Conservation (phyloP, 306 rosid genomes). For the Inga laurina region DNA sequence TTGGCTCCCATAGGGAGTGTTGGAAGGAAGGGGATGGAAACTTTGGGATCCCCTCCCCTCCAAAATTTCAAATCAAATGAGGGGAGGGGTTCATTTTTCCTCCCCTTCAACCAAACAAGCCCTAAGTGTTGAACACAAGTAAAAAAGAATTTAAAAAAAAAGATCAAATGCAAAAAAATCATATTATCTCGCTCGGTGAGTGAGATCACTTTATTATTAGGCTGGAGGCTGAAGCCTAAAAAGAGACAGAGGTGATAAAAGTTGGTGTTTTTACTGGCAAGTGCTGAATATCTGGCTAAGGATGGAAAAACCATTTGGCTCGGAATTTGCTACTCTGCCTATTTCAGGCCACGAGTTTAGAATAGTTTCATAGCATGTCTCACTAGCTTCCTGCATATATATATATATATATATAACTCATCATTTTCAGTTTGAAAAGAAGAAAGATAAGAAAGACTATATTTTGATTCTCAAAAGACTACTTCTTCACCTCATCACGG, state of each 20-base stretch:
- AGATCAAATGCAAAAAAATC: background rate
- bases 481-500: background rate
- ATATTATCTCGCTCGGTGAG: background rate
- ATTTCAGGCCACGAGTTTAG: slow-evolving; percentile 58
- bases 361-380: slow-evolving; percentile 44
- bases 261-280: slow-evolving; percentile 42
- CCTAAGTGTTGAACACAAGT: too few relatives aligned
- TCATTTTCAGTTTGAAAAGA: background rate
- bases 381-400: slow-evolving; percentile 38
- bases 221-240: background rate
- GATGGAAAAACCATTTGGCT: slow-evolving; percentile 44
- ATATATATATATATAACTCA: too few relatives aligned
- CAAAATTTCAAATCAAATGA: too few relatives aligned
- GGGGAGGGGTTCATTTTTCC: too few relatives aligned
- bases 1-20: too few relatives aligned
- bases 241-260: background rate
- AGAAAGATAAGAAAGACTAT: background rate
- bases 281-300: slow-evolving; percentile 53
- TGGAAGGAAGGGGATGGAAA: too few relatives aligned
- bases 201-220: background rate
- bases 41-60: too few relatives aligned
- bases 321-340: slow-evolving; percentile 38
- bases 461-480: background rate
- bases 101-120: too few relatives aligned
- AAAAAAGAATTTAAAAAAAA: background rate